A percentile compares a stretch with the other conserved stretches of the same genome.
Conservation (phyloP, 495 filamentous ascomycete species). For the Massariosphaeria phaeospora region DNA sequence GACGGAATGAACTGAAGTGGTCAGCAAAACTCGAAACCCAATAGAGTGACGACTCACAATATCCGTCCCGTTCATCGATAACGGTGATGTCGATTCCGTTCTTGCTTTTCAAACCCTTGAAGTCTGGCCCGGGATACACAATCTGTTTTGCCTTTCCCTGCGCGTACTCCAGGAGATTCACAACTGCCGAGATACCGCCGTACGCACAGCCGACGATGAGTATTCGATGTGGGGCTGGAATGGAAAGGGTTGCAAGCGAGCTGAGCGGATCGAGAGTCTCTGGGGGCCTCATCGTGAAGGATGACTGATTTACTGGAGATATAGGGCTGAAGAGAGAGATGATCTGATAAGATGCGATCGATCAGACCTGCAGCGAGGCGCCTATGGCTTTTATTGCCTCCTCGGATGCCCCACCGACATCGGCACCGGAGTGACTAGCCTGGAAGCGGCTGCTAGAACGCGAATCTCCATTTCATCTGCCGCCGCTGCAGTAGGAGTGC, state of each 20-base stretch:
- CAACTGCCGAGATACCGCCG: slow-evolving; percentile 54
- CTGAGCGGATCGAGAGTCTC: neutral
- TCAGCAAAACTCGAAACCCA: neutral
- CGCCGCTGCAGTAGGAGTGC: neutral
- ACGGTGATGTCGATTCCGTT: slow-evolving; percentile 59
- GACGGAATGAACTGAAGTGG: slow-evolving; percentile 52
- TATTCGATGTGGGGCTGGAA: slow-evolving; percentile 33
- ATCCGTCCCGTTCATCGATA: slow-evolving; percentile 67
- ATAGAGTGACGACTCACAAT: slow-evolving; percentile 47
- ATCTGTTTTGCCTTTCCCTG: slow-evolving; percentile 43
- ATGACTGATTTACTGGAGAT: neutral
- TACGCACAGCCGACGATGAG: slow-evolving; percentile 62
- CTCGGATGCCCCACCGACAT: slow-evolving; percentile 2
- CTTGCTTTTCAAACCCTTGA: slow-evolving; percentile 33
- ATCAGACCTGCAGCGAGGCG: neutral
- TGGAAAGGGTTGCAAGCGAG: slow-evolving; percentile 9
- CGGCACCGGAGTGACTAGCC: no score
- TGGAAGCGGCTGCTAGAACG: no score
- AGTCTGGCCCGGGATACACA: slow-evolving; percentile 25
- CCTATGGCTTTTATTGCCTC: slow-evolving; percentile 3
- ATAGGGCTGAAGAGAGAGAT: slow-evolving; percentile 1
- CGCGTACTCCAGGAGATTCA: slow-evolving; percentile 59
- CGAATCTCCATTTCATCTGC: neutral
- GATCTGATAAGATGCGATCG: slow-evolving; percentile 29
- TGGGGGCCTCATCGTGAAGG: slow-evolving; percentile 15